Evolutionary conservation across 2,329 filamentous ascomycete species (phyloP).

Genomic region (Penicillium occitanis): DNA sequence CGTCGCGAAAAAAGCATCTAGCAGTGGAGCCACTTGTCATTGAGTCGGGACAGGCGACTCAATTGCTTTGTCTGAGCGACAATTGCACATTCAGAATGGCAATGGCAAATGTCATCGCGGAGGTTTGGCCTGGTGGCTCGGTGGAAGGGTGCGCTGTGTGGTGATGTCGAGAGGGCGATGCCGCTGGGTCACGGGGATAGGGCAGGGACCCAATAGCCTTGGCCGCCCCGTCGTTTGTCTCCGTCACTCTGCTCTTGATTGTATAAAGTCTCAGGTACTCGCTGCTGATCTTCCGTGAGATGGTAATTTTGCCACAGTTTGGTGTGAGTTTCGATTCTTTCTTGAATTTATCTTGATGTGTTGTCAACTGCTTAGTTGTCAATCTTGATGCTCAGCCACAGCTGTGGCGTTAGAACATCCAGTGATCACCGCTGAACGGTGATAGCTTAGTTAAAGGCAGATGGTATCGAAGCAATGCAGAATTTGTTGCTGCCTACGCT

Average conservation of each 20-base stretch:
- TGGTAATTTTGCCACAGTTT: not conserved
- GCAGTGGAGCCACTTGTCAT: constrained; percentile 24
- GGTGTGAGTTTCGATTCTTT: not conserved
- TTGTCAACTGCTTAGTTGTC: constrained; percentile 14
- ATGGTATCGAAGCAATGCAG: not conserved
- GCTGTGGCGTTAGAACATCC: constrained; percentile 9
- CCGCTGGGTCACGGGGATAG: constrained; percentile 4
- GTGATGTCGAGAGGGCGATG: constrained; percentile 13
- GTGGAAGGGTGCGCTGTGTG: not conserved
- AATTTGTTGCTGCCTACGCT: not conserved
- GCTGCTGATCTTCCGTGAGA: not conserved
- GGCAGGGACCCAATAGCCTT: constrained; percentile 4
- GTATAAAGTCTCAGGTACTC: not conserved
- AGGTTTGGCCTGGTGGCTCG: not conserved
- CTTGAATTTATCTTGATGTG: constrained; percentile 4
- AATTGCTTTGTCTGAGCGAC: constrained; percentile 18
- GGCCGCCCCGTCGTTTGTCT: not conserved
- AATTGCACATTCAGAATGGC: constrained; percentile 6
- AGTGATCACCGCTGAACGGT: not conserved
- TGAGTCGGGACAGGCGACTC: constrained; percentile 19
- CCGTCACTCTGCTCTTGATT: not conserved
- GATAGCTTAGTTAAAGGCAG: not conserved
- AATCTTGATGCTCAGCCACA: constrained; percentile 17
- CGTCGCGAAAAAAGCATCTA: constrained; percentile 16
- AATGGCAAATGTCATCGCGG: not conserved